These are phyloP conservation scores for Mycena metata DNA, from an alignment of 768 basidiomycete species.

Conservation along the genomic window DNA sequence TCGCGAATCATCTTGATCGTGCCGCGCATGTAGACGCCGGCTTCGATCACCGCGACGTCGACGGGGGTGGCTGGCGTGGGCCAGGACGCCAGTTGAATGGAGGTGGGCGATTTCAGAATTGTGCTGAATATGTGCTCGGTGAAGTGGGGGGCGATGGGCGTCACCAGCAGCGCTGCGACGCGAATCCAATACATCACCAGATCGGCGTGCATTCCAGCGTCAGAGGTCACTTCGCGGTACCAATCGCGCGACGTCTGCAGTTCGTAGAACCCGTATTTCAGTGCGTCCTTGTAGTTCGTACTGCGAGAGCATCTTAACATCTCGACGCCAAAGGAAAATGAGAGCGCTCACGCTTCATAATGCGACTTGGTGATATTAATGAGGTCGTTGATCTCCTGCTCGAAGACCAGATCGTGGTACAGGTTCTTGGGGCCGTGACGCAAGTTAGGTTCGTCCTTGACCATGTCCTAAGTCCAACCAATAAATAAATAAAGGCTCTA, in stretches of 20 bases:
- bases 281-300: constrained; percentile 94
- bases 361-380: constrained; percentile 85
- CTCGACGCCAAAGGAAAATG: neutral
- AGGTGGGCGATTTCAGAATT: constrained; percentile 78
- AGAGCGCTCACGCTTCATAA: constrained; percentile 79
- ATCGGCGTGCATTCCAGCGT: constrained; percentile 92
- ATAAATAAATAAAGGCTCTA: neutral
- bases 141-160: constrained; percentile 94
- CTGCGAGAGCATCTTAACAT: constrained; percentile 54
- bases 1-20: constrained; percentile 95
- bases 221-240: constrained; percentile 93
- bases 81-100: constrained; percentile 89
- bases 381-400: constrained; percentile 90
- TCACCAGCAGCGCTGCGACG: constrained; percentile 80
- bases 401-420: constrained; percentile 92
- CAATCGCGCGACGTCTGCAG: constrained; percentile 93
- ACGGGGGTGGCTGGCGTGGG: constrained; percentile 74
- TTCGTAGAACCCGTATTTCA: constrained; percentile 97
- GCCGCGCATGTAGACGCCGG: constrained; percentile 87
- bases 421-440: constrained; percentile 78
- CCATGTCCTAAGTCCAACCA: constrained; percentile 73
- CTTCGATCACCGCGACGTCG: constrained; percentile 77
- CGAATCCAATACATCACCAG: constrained; percentile 90
- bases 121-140: constrained; percentile 90
- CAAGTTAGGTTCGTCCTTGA: constrained; percentile 76